Evolutionary conservation across 345 rosid genomes (phyloP).

Genomic region (Sonneratia caseolaris): DNA sequence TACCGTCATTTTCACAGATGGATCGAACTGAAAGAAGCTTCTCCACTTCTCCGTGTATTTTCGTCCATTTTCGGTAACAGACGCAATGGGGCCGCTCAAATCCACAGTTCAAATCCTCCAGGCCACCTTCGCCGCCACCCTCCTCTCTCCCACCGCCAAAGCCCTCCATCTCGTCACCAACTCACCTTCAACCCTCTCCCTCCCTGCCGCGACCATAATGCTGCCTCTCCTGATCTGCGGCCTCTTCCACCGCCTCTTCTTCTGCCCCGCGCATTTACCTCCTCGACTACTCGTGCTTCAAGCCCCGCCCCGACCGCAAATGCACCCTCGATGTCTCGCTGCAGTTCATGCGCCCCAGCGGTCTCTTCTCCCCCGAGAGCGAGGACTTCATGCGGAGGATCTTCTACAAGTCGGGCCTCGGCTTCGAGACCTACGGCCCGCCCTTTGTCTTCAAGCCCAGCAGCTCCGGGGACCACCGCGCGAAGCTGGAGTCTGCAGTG

Average conservation of each 20-base stretch:
- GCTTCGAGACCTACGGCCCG: slow-evolving; percentile 19
- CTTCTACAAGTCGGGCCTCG: slow-evolving; percentile 17
- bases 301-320: slow-evolving; percentile 14
- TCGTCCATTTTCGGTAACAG: too few species aligned
- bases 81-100: slow-evolving; percentile 5
- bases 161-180: not conserved
- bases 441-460: slow-evolving; percentile 8
- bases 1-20: too few species aligned
- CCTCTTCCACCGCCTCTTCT: not conserved
- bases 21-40: not conserved
- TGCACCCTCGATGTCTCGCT: slow-evolving; percentile 7
- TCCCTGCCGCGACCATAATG: not conserved
- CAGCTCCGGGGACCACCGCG: not conserved
- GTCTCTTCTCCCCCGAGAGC: slow-evolving; percentile 14
- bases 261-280: slow-evolving; percentile 10
- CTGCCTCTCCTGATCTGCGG: not conserved
- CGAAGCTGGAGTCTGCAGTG: slow-evolving; percentile 10
- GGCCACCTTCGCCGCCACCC: not conserved
- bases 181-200: not conserved
- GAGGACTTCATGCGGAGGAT: slow-evolving; percentile 16
- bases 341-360: slow-evolving; percentile 11
- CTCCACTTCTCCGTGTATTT: not conserved
- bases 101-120: slow-evolving; percentile 4
- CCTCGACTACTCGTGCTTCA: slow-evolving; percentile 17
- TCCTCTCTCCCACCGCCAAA: slow-evolving; percentile 7